Evolutionary conservation across 352 stramenopile species (phyloP).

Genomic region (Stramenopiles sp.): DNA sequence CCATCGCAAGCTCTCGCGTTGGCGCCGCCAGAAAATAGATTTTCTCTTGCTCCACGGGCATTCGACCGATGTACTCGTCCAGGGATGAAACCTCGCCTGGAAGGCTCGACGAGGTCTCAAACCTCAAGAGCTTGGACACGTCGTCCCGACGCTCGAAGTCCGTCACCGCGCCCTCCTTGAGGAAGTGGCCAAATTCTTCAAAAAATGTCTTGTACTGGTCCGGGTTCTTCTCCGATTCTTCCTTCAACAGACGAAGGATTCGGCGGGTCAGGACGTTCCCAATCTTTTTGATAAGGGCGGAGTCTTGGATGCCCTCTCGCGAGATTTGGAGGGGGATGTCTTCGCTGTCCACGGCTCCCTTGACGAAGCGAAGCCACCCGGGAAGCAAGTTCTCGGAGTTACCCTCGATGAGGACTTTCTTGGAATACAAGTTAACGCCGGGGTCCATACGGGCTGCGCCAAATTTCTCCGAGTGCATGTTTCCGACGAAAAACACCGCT

Average conservation of each 20-base stretch:
- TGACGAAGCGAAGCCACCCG: conserved; percentile 82
- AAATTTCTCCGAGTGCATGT: conserved; percentile 89
- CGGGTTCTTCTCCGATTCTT: conserved; percentile 67
- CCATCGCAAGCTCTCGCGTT: conserved; percentile 72
- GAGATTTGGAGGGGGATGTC: conserved; percentile 96
- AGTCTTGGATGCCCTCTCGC: conserved; percentile 97
- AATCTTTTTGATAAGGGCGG: conserved; percentile 81
- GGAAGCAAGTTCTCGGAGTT: conserved; percentile 90
- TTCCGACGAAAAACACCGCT: conserved; percentile 87
- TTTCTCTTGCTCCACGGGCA: conserved; percentile 82
- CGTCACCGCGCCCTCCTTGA: conserved; percentile 94
- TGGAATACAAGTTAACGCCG: conserved; percentile 89
- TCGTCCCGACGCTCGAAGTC: conserved; percentile 52
- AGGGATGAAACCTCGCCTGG: conserved; percentile 73
- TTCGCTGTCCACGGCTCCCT: conserved; percentile 76
- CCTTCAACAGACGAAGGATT: conserved; percentile 40
- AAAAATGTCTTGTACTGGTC: conserved; percentile 95
- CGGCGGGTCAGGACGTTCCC: conserved; percentile 76
- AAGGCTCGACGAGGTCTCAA: conserved; percentile 77
- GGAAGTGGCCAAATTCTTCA: conserved; percentile 85
- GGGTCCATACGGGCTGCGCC: conserved; percentile 78
- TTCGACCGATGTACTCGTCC: conserved; percentile 94
- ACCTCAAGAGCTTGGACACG: conserved; percentile 91
- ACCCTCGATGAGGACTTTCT: conserved; percentile 96
- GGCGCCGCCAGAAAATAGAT: conserved; percentile 97